Conservation (phyloP, 129 eudicot species). For the Kitagawia praeruptora region DNA sequence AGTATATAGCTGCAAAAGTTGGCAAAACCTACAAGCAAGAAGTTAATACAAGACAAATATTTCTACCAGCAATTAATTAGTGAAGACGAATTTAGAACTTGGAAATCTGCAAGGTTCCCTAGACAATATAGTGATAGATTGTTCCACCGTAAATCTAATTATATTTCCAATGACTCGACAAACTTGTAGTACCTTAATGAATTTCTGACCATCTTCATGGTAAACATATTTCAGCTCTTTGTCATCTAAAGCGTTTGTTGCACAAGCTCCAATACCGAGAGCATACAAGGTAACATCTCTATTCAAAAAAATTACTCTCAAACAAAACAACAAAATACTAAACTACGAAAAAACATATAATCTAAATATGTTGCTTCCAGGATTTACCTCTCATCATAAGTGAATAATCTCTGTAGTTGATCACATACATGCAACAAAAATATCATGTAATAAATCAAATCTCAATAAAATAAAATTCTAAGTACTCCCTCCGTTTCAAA, state of each 20-base stretch:
- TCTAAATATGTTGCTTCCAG: not conserved
- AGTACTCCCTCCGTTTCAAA: no score
- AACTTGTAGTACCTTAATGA: conserved; percentile 48
- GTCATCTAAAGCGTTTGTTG: conserved; percentile 28
- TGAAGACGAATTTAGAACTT: not conserved
- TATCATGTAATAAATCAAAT: conserved; percentile 9
- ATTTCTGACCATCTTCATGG: conserved; percentile 82
- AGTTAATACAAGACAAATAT: not conserved
- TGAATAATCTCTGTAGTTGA: conserved; percentile 34
- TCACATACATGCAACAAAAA: conserved; percentile 25
- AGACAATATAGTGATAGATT: not conserved
- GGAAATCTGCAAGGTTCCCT: no score
- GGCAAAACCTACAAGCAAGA: conserved; percentile 67
- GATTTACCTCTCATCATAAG: conserved; percentile 61
- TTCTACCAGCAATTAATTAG: not conserved
- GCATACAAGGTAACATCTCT: conserved; percentile 94
- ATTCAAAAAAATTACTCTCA: not conserved
- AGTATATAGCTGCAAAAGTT: conserved; percentile 72
- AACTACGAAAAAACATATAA: not conserved
- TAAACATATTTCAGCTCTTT: conserved; percentile 82
- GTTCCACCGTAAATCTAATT: not conserved
- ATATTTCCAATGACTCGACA: not conserved
- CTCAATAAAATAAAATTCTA: not conserved
- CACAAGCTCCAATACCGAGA: conserved; percentile 91
- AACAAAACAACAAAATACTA: not conserved